Conservation (phyloP, 805 yeast species). For the Kazachstania taianensis region DNA sequence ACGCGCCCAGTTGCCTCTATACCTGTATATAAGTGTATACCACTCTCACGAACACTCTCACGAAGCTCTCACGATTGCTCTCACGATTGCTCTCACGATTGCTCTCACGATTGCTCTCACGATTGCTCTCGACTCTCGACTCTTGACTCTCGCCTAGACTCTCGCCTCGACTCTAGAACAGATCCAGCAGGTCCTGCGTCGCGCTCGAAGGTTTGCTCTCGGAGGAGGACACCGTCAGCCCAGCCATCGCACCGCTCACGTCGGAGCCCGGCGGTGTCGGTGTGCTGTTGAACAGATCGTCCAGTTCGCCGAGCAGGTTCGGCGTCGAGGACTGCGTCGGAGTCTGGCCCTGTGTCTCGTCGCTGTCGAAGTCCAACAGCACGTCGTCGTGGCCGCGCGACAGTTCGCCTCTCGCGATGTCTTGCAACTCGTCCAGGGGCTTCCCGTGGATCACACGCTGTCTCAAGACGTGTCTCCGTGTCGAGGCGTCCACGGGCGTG, state of each 20-base stretch:
- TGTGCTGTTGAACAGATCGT: conserved; percentile 43
- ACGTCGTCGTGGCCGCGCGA: conserved; percentile 63
- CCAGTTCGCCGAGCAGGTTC: conserved; percentile 60
- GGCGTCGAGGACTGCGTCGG: conserved; percentile 22
- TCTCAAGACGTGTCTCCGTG: conserved; percentile 32
- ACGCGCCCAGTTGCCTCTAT: too few relatives aligned
- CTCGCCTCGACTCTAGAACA: too few relatives aligned
- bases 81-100: too few relatives aligned
- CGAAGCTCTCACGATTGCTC: too few relatives aligned
- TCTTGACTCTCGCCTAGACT: too few relatives aligned
- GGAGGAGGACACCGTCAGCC: background rate
- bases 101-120: too few relatives aligned
- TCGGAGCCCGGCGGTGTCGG: background rate
- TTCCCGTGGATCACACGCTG: conserved; percentile 34
- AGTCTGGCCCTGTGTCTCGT: conserved; percentile 22
- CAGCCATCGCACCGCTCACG: background rate
- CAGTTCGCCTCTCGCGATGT: conserved; percentile 67
- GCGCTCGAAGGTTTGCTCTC: conserved; percentile 8
- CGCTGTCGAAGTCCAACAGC: conserved; percentile 76
- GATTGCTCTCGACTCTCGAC: too few relatives aligned
- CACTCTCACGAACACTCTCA: too few relatives aligned
- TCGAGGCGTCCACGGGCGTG: conserved; percentile 59
- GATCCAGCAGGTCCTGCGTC: conserved; percentile 24
- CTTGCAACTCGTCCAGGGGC: conserved; percentile 68
- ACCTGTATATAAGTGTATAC: too few relatives aligned